Evolutionary conservation across 2,329 filamentous ascomycete species (phyloP), one percentile per base, ranked within the genome.

Genomic region (Metarhizium sp.): DNA sequence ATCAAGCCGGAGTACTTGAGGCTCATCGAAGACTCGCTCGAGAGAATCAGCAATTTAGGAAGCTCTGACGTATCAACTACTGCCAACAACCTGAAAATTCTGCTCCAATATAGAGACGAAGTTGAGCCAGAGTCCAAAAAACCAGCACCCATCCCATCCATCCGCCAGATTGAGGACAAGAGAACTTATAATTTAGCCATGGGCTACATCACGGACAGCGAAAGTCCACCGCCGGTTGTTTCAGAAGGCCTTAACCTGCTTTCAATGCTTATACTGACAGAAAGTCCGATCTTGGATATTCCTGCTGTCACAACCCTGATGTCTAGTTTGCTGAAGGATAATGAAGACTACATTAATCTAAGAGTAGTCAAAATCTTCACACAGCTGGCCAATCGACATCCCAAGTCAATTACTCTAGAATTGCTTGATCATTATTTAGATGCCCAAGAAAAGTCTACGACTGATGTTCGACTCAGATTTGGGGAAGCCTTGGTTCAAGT

Each of bases 301-400:
- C 81, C 82, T 0, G 78, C 83, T 1, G 74, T 83, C 3, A 73
- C 86, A 0, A 79, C 86, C 6, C 74, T 88, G 1, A 73, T 90
- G 53, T 82, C 83, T 1, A 81, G 79, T 10, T 74, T 89, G 0
- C 72, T 90, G 1, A 77, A 79, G 57, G 85, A 88, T 51, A 73
- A 77, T 6, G 87, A 90, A 55, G 85, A 88, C 55, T 91, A 86
- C 64, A 84, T 90, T 58, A 86, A 87, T 62, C 73, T 86, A 2
- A 78, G 82, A n/a, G 80, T 83, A 16, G 81, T 90, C 58, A 82
- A 82, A 58, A 76, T 85, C 1, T 81, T 88, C 57, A 78, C 80
- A 0, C 78, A 82, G 29, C 69, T 91, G 11, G 79, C 85, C 0
- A 71, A 76, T 58, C 77, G 74, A 55, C 85, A 88, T 52, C 84